phyloP scores from a whole-genome alignment of 768 basidiomycete species.

The Terana coerulea region DNA sequence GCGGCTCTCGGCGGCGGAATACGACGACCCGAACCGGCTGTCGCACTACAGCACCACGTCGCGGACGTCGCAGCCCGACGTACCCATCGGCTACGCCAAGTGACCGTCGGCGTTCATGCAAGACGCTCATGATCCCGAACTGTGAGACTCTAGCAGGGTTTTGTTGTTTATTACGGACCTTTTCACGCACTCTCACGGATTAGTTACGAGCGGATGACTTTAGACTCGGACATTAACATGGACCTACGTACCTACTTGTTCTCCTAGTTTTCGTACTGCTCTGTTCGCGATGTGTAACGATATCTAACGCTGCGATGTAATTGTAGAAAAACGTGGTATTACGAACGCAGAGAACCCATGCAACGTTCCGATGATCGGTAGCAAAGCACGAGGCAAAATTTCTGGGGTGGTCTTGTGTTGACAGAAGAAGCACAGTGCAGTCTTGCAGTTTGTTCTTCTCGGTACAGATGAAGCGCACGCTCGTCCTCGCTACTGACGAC shows the following conservation, averaged over 20 bases:
- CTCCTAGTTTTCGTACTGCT: neutral
- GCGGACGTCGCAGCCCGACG: slow-evolving; percentile 6
- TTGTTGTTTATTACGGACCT: neutral
- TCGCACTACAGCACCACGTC: slow-evolving; percentile 29
- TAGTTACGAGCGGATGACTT: neutral
- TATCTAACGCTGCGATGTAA: slow-evolving; percentile 2
- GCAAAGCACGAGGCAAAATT: neutral
- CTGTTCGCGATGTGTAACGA: neutral
- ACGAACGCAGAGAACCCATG: slow-evolving; percentile 45
- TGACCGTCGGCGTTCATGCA: no score
- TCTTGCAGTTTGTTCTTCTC: no score
- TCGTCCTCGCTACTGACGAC: no score
- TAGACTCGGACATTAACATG: neutral
- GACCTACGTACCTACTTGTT: slow-evolving; percentile 1
- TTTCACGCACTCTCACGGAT: neutral
- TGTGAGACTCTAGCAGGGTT: no score
- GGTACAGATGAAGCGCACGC: no score
- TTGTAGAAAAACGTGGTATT: neutral
- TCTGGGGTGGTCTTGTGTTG: no score
- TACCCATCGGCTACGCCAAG: no score
- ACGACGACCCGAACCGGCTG: slow-evolving; percentile 22
- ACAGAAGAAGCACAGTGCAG: no score
- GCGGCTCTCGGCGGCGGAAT: slow-evolving; percentile 10
- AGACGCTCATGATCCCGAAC: no score
- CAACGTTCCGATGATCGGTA: slow-evolving; percentile 56